Conservation (phyloP, 2,329 filamentous ascomycete genomes). For the Blastomyces emzantsi region DNA sequence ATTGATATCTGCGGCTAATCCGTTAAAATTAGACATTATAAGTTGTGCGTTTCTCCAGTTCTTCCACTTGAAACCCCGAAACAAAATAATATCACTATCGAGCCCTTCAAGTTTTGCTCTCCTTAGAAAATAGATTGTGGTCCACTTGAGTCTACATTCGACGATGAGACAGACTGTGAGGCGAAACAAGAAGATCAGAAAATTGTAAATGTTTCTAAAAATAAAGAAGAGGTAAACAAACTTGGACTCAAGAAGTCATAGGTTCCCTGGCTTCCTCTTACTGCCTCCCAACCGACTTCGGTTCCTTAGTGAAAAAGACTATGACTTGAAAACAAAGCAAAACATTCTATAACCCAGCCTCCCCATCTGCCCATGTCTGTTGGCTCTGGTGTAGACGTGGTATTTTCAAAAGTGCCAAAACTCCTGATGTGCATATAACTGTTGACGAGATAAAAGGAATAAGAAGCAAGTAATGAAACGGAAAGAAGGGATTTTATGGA, state of each 20-base stretch:
- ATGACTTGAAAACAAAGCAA: not conserved
- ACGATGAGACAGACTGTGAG: not conserved
- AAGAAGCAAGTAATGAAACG: not conserved
- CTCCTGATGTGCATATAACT: not conserved
- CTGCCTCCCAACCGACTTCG: not conserved
- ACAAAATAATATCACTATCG: not conserved
- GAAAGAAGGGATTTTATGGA: not conserved
- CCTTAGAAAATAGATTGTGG: not conserved
- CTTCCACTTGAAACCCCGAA: not conserved
- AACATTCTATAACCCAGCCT: not conserved
- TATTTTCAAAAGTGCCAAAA: not conserved
- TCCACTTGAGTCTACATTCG: not conserved
- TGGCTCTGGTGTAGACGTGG: not conserved
- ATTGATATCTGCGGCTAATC: not conserved
- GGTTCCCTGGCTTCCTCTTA: not conserved
- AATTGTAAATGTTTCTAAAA: not conserved
- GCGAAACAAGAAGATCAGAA: not conserved
- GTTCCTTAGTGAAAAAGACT: not conserved
- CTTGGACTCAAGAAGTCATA: not conserved
- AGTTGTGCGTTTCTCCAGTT: not conserved
- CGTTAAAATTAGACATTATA: not conserved
- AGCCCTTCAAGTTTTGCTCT: not conserved
- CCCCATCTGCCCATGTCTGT: not conserved
- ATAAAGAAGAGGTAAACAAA: not conserved
- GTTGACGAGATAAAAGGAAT: not conserved